Evolutionary conservation across 2,329 filamentous ascomycete genomes (phyloP), one percentile per base, ranked within the genome.

Genomic region (Pyrenophora teres): DNA sequence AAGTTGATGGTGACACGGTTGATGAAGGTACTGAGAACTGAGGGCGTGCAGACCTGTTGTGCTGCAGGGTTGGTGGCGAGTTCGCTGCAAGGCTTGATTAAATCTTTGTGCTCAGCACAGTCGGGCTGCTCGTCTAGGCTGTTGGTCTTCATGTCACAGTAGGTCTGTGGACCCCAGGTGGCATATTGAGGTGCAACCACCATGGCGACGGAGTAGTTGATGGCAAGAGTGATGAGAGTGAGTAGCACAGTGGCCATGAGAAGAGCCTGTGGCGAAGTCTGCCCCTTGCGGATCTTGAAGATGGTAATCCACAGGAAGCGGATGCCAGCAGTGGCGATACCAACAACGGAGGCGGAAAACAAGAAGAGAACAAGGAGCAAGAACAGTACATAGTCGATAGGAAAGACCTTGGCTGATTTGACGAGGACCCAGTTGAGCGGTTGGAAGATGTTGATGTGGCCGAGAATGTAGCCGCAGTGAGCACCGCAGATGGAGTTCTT

Each of bases 121-220:
- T 95, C 86, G 6, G 90, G 88, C 62, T 87, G 85, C 57, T 83
- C 81, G 50, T 85, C 85, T 0, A 83, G 81, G 50, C 83, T 78
- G 32, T 78, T 78, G 2, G 86, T 82, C 30, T 86, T 80, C 57
- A 88, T 85, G 64, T 91, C 87, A 76, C 94, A 99, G 77, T 92
- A 97, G 0, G 89, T 96, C 74, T 99, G 94, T 0, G 92, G 91
- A 42, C 94, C 94, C 70, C 91, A 99, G 47, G 88, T 95, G 40
- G 93, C 86, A 71, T 99, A 99, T 69, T 97, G 92, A 1, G 94
- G 94, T 5, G 92, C 94, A n/a, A 96, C 86, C 56, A 97, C 81
- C 88, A 95, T 96, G 50, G 90, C 88, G 36, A 97, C 80, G 7
- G 90, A 86, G 73, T 97, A 99, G 77, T 97, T 96, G 74, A 96